Base-by-base conservation (phyloP, 495 filamentous ascomycete species). In the Filosporella fistucella region DNA sequence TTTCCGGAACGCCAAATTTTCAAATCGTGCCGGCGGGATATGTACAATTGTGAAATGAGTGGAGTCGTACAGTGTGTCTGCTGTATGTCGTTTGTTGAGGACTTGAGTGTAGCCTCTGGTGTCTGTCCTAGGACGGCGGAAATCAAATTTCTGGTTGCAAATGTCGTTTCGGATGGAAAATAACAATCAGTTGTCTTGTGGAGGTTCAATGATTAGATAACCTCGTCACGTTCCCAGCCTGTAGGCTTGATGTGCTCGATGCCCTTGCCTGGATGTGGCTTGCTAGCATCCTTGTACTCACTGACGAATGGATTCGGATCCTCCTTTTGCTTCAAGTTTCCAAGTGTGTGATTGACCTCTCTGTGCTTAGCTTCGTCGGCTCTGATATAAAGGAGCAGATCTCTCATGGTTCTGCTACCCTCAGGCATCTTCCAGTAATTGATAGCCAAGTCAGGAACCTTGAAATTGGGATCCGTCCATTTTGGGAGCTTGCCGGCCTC, bases 281-380 rank as follows among this genome's bases (percentile, higher is more conserved):
- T 76, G 9, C 47, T 65, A 6, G 64, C 60, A 53, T 85, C 75
- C 56, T 82, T 82, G 65, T 90, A 95, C 55, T 78, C 71, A 52
- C 81, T 81, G 23, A 85, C 79, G 56, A 90, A 97, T 9, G 93
- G 93, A 63, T 98, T 97, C 13, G 89, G 89, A 62, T 98, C 93
- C 8, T 78, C 68, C 17, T 75, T 79, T 63, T 91, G 88, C 45
- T 89, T 69, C 28, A 97, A 64, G 58, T 96, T 96, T 29, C 83
- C 80, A 38, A 98, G 66, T 0, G 93, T 97, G 60, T 98, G 93
- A 65, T 98, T 98, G 47, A 97, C 94, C 64, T 96, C 94, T 14
- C 93, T 74, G 62, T 98, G 93, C 65, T 91, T 93, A n/a, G 89
- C 86, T 67, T 98, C 93, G 60, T 98, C 93, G 0, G 90, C 90